Conservation (phyloP, 768 basidiomycete genomes). For the Leccinum longicurvipes region DNA sequence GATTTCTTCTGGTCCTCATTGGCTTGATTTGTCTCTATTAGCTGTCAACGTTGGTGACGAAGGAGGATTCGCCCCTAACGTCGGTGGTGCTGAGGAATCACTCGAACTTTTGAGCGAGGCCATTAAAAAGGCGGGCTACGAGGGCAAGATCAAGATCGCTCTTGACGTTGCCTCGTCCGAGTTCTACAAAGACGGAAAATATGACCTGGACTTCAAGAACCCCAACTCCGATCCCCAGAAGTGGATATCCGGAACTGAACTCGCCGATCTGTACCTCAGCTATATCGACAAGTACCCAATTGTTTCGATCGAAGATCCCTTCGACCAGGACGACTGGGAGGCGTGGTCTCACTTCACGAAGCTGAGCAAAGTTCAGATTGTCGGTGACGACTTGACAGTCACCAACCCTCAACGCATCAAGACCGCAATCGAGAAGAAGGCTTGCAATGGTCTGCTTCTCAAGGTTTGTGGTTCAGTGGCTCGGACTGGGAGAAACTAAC, state of each 20-base stretch:
- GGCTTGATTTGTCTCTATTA: constrained; percentile 30
- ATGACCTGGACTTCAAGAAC: constrained; percentile 99
- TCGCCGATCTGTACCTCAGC: constrained; percentile 86
- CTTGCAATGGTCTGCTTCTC: constrained; percentile 96
- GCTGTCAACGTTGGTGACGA: constrained; percentile 99
- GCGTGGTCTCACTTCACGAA: constrained; percentile 93
- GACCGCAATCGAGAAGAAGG: constrained; percentile 99
- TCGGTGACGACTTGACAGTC: constrained; percentile 96
- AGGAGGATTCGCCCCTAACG: constrained; percentile 99
- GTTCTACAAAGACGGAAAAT: constrained; percentile 99
- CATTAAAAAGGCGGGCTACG: constrained; percentile 97
- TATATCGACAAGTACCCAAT: constrained; percentile 95
- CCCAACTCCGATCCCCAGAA: constrained; percentile 97
- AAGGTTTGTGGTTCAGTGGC: constrained; percentile 49
- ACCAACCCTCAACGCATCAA: constrained; percentile 97
- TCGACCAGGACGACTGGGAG: constrained; percentile 99
- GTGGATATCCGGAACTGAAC: constrained; percentile 90
- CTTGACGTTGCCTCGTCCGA: constrained; percentile 99
- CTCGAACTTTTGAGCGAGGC: constrained; percentile 94
- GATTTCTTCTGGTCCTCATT: background rate
- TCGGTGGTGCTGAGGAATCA: constrained; percentile 94
- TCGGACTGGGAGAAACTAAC: constrained; percentile 1
- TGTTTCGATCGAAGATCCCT: constrained; percentile 94
- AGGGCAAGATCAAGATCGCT: constrained; percentile 98
- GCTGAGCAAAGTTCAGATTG: constrained; percentile 79